Evolutionary conservation across 352 stramenopile species (phyloP).

Genomic region (Globisporangium rhizosaccharum): DNA sequence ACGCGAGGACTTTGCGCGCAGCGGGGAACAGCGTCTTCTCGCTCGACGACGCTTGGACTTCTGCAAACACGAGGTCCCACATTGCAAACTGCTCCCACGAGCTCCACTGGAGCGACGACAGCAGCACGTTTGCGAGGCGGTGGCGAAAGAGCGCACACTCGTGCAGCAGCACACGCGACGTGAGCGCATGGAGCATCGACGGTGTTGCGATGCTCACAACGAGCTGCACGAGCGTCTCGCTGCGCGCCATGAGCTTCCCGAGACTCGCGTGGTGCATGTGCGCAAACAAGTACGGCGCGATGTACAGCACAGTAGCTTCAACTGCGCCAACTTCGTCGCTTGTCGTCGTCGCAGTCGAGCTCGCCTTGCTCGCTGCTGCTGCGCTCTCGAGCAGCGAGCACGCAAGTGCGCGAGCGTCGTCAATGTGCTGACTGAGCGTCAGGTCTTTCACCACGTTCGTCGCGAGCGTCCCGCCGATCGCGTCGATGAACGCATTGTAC

Average conservation of each 20-base stretch:
- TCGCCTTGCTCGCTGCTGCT: constrained; percentile 9
- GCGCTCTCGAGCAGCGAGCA: constrained; percentile 48
- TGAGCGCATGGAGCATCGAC: constrained; percentile 49
- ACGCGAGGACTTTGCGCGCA: constrained; percentile 68
- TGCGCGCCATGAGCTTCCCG: constrained; percentile 52
- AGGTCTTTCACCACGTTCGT: constrained; percentile 66
- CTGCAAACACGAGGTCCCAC: constrained; percentile 72
- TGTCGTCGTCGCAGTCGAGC: not conserved
- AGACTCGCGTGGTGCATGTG: constrained; percentile 62
- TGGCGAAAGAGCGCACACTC: constrained; percentile 73
- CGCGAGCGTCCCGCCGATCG: constrained; percentile 38
- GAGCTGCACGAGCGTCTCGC: constrained; percentile 63
- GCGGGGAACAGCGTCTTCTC: constrained; percentile 63
- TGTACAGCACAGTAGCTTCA: constrained; percentile 45
- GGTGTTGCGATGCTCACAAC: constrained; percentile 61
- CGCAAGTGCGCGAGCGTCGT: constrained; percentile 62
- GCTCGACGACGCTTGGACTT: constrained; percentile 29
- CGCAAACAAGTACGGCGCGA: constrained; percentile 64
- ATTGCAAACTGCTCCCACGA: constrained; percentile 80
- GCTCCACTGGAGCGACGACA: constrained; percentile 75
- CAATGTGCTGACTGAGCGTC: constrained; percentile 67
- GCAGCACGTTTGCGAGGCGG: constrained; percentile 61
- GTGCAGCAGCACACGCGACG: constrained; percentile 55
- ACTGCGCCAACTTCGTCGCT: constrained; percentile 67
- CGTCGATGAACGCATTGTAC: constrained; percentile 62